Conservation (phyloP, 2,329 filamentous ascomycete species). For the Didymosphaeria variabile region DNA sequence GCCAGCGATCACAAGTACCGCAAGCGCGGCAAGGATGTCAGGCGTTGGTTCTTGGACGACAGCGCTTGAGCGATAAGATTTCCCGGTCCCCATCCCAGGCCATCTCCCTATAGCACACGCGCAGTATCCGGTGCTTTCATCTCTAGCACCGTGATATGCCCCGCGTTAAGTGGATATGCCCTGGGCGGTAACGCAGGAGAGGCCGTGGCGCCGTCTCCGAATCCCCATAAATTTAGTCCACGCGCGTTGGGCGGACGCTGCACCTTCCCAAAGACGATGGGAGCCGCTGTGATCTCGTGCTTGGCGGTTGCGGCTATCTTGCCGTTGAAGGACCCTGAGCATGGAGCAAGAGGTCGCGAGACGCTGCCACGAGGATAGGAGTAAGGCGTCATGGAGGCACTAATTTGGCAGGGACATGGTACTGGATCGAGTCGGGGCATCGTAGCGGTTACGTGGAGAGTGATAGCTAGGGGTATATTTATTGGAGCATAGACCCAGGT, state of each 20-base stretch:
- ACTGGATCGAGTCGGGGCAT: neutral
- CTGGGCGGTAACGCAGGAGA: neutral
- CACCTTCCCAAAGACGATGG: slow-evolving; percentile 11
- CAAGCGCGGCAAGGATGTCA: slow-evolving; percentile 2
- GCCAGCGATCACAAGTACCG: slow-evolving; percentile 1
- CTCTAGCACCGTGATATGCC: neutral
- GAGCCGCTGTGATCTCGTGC: slow-evolving; percentile 2
- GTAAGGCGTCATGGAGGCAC: slow-evolving; percentile 1
- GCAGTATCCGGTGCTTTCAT: neutral
- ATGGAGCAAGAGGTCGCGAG: slow-evolving; percentile 3
- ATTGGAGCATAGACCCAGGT: neutral
- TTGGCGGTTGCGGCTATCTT: slow-evolving; percentile 9
- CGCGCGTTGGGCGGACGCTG: neutral
- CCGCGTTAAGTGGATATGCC: neutral
- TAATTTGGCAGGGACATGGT: neutral
- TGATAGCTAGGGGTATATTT: slow-evolving; percentile 10
- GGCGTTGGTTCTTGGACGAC: neutral
- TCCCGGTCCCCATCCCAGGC: slow-evolving; percentile 6
- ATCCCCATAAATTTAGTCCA: neutral
- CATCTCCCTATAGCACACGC: slow-evolving; percentile 7
- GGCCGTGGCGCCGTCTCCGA: neutral
- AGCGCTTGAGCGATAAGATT: slow-evolving; percentile 2
- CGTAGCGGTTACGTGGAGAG: neutral
- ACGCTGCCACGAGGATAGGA: slow-evolving; percentile 2
- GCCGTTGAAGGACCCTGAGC: neutral